Base-by-base conservation (phyloP, 2,329 filamentous ascomycete genomes). In the Thielaviopsis punctulata region DNA sequence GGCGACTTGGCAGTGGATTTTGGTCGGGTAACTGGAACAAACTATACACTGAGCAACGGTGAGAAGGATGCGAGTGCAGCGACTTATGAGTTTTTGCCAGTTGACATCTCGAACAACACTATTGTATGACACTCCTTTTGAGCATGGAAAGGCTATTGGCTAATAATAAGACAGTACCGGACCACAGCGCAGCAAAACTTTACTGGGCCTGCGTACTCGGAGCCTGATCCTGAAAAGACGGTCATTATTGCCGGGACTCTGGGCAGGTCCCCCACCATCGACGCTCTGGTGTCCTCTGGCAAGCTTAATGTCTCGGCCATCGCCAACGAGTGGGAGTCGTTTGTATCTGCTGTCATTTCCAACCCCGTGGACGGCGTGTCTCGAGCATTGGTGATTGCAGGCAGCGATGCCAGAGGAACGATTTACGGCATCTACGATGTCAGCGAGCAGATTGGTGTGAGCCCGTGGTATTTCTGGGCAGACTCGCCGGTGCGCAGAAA, bases 401-500 rank as follows among this genome's bases (percentile, higher is more conserved):
- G 79, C 10, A 80, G 76, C 60, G 80, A 86, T 61, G 63, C 69
- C 2, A 69, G 81, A 56, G 80, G 79, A 13, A 76, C 79, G 2
- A 83, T 86, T 52, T 86, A 75, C 59, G 82, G 82, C 10, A 67
- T 84, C 19, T 86, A 86, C 64, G 80, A 82, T 57, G 63, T 86
- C 47, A 82, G 78, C 21, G 80, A 85, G 63, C 80, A 86, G 61
- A 84, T 86, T 53, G 82, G 82, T 23, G 80, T 86, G 12, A 82
- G 77, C 27, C 80, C 79, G 43, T 83, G 79, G 77, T 75, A 83
- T 64, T 83, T 73, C 68, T 83, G 76, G 70, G 78, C 80, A 5
- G 80, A 84, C 60, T 75, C 80, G 1, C 70, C 77, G 1, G 60
- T 72, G 1, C 69, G 71, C 50, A 65, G 69, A 55, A 70, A 73